Base-by-base conservation (phyloP, 306 rosid genomes). In the Cucurbita ficifolia region DNA sequence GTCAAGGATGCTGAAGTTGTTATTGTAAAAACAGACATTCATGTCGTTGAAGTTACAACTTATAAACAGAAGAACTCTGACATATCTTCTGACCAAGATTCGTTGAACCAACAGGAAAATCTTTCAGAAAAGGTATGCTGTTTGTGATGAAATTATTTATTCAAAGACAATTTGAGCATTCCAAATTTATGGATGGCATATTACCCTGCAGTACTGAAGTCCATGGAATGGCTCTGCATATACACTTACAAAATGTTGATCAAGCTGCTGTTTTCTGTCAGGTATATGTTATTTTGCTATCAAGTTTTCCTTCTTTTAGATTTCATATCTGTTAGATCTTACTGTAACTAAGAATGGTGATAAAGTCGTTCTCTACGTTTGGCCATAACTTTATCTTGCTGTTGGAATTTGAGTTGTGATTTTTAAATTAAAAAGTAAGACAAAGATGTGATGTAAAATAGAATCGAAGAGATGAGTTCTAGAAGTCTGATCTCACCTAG, bases 21-120 rank as follows among this genome's bases (percentile, higher is more conserved):
- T 68, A 68, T 84, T 73, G 79, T 88, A 54, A 97, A 91, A 76
- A 89, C 88, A 81, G 82, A 87, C 52, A 82, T 86, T 39, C 82
- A 82, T 70, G 83, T 89, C 52, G 70, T 92, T 16, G 88, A 94
- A 83, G 92, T 84, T 78, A 79, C 79, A 79, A 78, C 80, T 50
- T 78, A 81, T 74, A 88, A 86, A 79, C 78, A 79, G 76, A 81
- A 79, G 75, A 84, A 70, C 69, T 48, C 80, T 76, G 79, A 36
- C 51, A 59, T 35, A 65, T 43, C 58, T 19, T 24, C 82, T 33
- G 40, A 75, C 51, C 76, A 68, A 77, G 82, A 80, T 75, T 46
- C 64, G n/a, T 59, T 56, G 59, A 80, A 71, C 60, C 69, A 49
- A 48, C 69, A 75, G 70, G 57, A 11, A 35, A 76, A 64, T 74